Evolutionary conservation across 306 rosid species (phyloP).

Genomic region (Astragalus membranaceus): DNA sequence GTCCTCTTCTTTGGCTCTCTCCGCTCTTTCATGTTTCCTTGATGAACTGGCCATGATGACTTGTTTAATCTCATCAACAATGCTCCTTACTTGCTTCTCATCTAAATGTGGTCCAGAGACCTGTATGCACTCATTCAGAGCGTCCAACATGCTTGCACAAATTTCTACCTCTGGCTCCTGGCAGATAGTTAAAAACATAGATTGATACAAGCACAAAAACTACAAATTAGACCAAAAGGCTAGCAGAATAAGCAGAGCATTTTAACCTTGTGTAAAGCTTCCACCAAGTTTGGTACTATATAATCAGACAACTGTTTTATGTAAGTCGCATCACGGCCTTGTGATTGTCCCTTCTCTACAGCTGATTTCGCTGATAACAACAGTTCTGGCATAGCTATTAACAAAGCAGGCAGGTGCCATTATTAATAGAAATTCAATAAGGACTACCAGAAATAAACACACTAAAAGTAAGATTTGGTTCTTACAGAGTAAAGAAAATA

Average conservation of each 20-base stretch:
- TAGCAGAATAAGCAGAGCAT: constrained; percentile 15
- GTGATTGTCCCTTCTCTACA: constrained; percentile 84
- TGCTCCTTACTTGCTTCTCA: constrained; percentile 79
- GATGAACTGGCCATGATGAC: constrained; percentile 88
- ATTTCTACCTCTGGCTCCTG: constrained; percentile 99
- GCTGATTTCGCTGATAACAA: constrained; percentile 83
- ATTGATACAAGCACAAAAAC: constrained; percentile 1
- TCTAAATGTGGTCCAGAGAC: constrained; percentile 74
- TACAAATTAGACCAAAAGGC: neutral
- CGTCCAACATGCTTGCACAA: constrained; percentile 84
- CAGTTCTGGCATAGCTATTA: constrained; percentile 90
- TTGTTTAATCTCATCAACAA: constrained; percentile 87
- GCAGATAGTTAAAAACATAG: neutral
- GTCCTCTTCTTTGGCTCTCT: constrained; percentile 88
- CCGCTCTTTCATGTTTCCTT: constrained; percentile 85
- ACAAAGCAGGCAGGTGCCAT: constrained; percentile 17
- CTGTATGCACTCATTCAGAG: constrained; percentile 90
- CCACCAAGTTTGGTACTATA: constrained; percentile 89
- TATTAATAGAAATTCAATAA: neutral
- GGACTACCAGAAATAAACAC: neutral
- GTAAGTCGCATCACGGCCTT: constrained; percentile 79
- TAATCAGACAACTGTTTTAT: constrained; percentile 88
- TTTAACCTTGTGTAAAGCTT: constrained; percentile 87
- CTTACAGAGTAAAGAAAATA: constrained; percentile 21
- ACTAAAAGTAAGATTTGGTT: neutral